Evolutionary conservation across 371 early-diverging fungal species (phyloP), one percentile per base, ranked within the genome.

Genomic region (Zychaea mexicana): DNA sequence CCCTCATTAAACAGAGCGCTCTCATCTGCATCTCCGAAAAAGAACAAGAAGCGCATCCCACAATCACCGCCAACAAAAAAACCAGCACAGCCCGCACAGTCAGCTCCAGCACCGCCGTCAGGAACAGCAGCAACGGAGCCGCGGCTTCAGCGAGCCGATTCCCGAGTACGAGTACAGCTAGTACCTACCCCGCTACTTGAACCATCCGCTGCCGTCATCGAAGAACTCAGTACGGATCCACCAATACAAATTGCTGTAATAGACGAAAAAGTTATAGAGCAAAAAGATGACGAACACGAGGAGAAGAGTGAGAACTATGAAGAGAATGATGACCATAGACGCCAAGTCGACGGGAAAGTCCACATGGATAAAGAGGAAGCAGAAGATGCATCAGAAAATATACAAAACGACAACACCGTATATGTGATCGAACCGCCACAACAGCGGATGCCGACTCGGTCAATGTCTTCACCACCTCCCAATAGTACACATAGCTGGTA

Each of bases 61-160:
- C 31, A 31, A 56, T 22, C 33, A n/a, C 56, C 33, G 17, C 56
- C 17, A 31, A 28, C 45, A 28, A 21, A 46, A 32, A 22, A 12
- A 47, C 30, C 38, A 15, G 28, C 10, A 45, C 13, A 57, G 39
- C 59, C n/a, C 28, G 15, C 1, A 38, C 0, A 15, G 21, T 30
- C 32, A 32, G n/a, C 15, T 24, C 26, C 13, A 31, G 27, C 30
- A 19, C 32, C 7, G 7, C 31, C 15, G 21, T 27, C 9, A 17
- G 19, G 17, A 28, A 6, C 32, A 15, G n/a, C 15, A 27, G 0
- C 21, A 32, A 28, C 33, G 26, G 45, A 45, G 36, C 60, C 60
- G 22, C 52, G 52, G 38, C 24, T 61, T 19, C 53, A 39, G 10
- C 52, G 61, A 21, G 61, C 52, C 33, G 61, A 61, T 27, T 49